Evolutionary conservation across 2,329 filamentous ascomycete genomes (phyloP).

Genomic region (Fusarium cyanostomum): DNA sequence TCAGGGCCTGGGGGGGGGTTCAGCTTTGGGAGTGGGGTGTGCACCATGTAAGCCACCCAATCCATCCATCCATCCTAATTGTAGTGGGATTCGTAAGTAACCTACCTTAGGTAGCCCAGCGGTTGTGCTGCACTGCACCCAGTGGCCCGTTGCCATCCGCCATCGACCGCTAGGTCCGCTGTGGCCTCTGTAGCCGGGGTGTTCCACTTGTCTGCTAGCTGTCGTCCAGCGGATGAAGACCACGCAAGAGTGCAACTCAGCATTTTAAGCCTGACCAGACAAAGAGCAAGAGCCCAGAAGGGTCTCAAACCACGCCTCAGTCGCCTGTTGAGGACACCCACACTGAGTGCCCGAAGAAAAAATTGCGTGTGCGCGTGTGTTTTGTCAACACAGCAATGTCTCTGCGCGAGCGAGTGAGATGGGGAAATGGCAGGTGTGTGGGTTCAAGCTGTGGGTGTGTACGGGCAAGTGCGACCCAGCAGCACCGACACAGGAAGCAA

Average conservation of each 20-base stretch:
- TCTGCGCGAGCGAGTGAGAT: conserved; percentile 6
- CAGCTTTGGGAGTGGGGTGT: conserved; percentile 28
- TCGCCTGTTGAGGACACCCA: not conserved
- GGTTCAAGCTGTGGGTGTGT: conserved; percentile 27
- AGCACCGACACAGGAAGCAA: conserved; percentile 28
- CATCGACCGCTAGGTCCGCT: conserved; percentile 5
- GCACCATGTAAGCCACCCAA: conserved; percentile 1
- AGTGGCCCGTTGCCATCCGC: conserved; percentile 19
- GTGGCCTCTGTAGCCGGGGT: not conserved
- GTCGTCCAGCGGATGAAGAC: not conserved
- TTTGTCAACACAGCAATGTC: conserved; percentile 6
- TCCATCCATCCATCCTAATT: not conserved
- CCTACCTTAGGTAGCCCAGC: too few species aligned
- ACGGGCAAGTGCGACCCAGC: conserved; percentile 28
- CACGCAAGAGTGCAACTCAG: not conserved
- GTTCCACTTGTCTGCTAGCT: not conserved
- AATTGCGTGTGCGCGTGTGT: conserved; percentile 4
- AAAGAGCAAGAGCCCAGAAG: too few species aligned
- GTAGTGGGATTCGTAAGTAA: too few species aligned
- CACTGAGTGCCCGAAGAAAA: too few species aligned
- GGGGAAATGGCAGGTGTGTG: conserved; percentile 19
- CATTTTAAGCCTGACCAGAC: not conserved
- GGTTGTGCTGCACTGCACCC: conserved; percentile 6
- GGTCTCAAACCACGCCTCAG: not conserved
- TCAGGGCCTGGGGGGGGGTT: conserved; percentile 35